phyloP scores from a whole-genome alignment of 768 basidiomycete genomes.

The Neoboletus brunneissimus region DNA sequence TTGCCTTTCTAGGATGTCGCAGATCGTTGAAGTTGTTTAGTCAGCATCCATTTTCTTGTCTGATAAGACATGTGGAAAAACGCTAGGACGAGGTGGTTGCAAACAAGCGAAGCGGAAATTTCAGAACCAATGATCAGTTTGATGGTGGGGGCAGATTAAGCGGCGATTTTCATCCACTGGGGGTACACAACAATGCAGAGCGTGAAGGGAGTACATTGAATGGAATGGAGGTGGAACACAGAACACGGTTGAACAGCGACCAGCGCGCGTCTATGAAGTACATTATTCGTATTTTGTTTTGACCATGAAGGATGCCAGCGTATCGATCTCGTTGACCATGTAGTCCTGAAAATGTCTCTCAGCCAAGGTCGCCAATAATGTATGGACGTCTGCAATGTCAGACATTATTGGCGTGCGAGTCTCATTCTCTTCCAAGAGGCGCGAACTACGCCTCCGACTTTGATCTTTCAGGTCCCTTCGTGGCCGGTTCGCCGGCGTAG shows the following conservation, averaged over 20 bases:
- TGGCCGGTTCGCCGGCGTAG: slow-evolving; percentile 68
- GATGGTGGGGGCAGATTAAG: background rate
- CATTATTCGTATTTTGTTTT: slow-evolving; percentile 53
- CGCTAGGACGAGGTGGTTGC: background rate
- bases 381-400: slow-evolving; percentile 67
- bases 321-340: slow-evolving; percentile 69
- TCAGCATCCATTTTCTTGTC: slow-evolving; percentile 15
- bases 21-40: slow-evolving; percentile 13
- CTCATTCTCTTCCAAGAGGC: slow-evolving; percentile 62
- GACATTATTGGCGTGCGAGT: slow-evolving; percentile 63
- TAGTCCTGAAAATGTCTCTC: slow-evolving; percentile 72
- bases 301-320: slow-evolving; percentile 79
- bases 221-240: slow-evolving; percentile 4
- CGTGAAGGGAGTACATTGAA: slow-evolving; percentile 19
- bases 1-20: slow-evolving; percentile 12
- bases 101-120: background rate
- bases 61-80: slow-evolving; percentile 25
- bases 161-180: slow-evolving; percentile 3
- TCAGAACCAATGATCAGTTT: background rate
- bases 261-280: slow-evolving; percentile 17
- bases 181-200: background rate
- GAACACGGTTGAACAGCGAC: slow-evolving; percentile 15
- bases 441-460: slow-evolving; percentile 64
- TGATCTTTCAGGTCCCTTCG: slow-evolving; percentile 64
- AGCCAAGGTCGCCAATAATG: slow-evolving; percentile 62